A percentile compares a stretch with the other conserved stretches of the same genome.
Conservation (phyloP, 1,284 basidiomycete species). For the Coniferiporia sulphurascens region DNA sequence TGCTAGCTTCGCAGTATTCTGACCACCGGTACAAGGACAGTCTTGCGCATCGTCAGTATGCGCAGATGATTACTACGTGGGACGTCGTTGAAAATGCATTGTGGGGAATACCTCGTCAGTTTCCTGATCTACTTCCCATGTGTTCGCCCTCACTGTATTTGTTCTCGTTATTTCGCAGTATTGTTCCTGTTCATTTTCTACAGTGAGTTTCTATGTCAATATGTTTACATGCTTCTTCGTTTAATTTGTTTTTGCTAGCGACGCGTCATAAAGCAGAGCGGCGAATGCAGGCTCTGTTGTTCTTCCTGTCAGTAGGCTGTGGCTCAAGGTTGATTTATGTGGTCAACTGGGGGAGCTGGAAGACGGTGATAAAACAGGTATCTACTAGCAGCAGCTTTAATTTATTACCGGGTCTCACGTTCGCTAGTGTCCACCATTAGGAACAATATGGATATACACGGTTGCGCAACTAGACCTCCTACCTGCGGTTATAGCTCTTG, state of each 20-base stretch:
- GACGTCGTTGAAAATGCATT: conserved; percentile 50
- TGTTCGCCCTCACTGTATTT: neutral
- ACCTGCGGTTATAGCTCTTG: conserved; percentile 55
- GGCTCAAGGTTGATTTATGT: conserved; percentile 66
- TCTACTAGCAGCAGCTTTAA: conserved; percentile 19
- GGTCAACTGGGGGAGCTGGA: conserved; percentile 62
- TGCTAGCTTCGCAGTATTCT: conserved; percentile 10
- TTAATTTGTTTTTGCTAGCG: conserved; percentile 35
- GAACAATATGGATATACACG: conserved; percentile 70
- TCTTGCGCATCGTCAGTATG: conserved; percentile 72
- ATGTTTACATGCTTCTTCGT: neutral
- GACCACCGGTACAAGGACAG: conserved; percentile 32
- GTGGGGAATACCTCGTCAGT: conserved; percentile 64
- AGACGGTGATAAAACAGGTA: conserved; percentile 69
- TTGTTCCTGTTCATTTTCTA: conserved; percentile 73
- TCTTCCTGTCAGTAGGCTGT: conserved; percentile 49
- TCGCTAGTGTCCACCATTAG: conserved; percentile 62
- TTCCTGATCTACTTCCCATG: neutral
- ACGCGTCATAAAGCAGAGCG: conserved; percentile 55
- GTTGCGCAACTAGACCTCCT: conserved; percentile 61
- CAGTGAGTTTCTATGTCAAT: conserved; percentile 42
- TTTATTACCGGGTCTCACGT: conserved; percentile 2
- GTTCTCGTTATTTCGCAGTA: conserved; percentile 37
- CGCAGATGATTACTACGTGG: conserved; percentile 43
- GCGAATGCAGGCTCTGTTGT: conserved; percentile 49